Evolutionary conservation across 768 basidiomycete species (phyloP), one percentile per base, ranked within the genome.

Genomic region (Pleurotus sapidus): DNA sequence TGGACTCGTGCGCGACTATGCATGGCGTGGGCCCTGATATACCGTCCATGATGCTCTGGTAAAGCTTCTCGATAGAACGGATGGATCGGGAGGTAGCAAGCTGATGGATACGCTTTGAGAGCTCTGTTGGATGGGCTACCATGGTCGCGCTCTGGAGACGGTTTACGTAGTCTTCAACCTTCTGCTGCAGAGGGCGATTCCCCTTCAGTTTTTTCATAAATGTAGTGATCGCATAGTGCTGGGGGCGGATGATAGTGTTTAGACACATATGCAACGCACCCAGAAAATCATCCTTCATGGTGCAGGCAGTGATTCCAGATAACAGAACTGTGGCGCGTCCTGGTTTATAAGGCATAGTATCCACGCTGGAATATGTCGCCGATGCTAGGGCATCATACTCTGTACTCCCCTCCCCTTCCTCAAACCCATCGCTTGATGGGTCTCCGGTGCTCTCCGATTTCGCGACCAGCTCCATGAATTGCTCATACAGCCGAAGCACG

Each of bases 241-340:
- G 63, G 37, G 84, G 61, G 1, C 70, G 75, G 46, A 74, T 66
- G 15, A 69, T 70, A 1, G 72, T 74, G 17, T 70, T 62, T 6
- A 83, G 60, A 57, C 72, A 83, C 4, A 67, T 64, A 43, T 70
- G 68, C 47, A 90, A 64, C 2, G 88, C 87, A 30, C 68, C 75
- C n/a, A 70, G 63, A 61, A 91, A 89, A n/a, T 78, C 74, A 63
- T 82, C 72, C 27, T 74, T 69, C 65, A 84, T 78, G 3, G 86
- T 85, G 66, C 84, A 72, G 14, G 91, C 91, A 18, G 82, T 73
- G n/a, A 83, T 70, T 5, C 76, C 84, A 9, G 76, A 76, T 30
- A 87, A 73, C 23, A 88, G 69, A 30, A 86, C 59, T 1, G 72
- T 63, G 30, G 69, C 64, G n/a, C 70, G 73, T 38, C 70, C 74